These are phyloP conservation scores for Botrytis cinerea DNA, from an alignment of 2,329 filamentous ascomycete genomes.

Conservation along the genomic window DNA sequence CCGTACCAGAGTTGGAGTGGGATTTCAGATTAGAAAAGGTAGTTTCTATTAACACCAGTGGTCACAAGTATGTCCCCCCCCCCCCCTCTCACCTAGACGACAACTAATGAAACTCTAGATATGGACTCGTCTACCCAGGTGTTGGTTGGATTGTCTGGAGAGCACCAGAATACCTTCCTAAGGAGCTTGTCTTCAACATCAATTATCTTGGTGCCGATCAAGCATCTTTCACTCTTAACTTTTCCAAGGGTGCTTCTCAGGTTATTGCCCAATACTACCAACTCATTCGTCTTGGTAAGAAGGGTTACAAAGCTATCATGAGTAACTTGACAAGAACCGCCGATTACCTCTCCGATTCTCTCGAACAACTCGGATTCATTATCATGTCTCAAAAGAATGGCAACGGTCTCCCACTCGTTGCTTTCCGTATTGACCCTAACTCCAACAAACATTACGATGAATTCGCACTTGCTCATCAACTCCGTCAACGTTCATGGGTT, in stretches of 20 bases:
- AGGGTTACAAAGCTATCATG: constrained; percentile 92
- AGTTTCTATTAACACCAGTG: constrained; percentile 90
- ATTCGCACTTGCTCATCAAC: constrained; percentile 78
- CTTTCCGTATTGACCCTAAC: constrained; percentile 72
- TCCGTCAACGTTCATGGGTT: constrained; percentile 87
- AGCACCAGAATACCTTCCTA: constrained; percentile 76
- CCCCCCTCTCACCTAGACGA: neutral
- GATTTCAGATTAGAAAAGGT: constrained; percentile 90
- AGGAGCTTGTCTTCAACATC: constrained; percentile 96
- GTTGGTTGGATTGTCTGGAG: constrained; percentile 95
- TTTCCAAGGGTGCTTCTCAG: constrained; percentile 91
- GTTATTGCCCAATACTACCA: constrained; percentile 98
- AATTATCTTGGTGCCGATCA: constrained; percentile 97
- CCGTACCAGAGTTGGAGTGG: constrained; percentile 81
- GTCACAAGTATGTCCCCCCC: constrained; percentile 72
- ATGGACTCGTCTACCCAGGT: constrained; percentile 79
- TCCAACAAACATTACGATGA: constrained; percentile 65
- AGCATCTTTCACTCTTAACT: constrained; percentile 94
- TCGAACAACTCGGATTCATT: constrained; percentile 76
- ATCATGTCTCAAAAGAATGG: constrained; percentile 84
- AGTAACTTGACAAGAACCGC: constrained; percentile 85
- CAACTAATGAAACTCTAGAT: constrained; percentile 41
- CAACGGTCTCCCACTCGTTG: constrained; percentile 82
- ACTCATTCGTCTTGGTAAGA: constrained; percentile 90
- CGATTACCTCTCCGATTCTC: constrained; percentile 77